phyloP scores from a whole-genome alignment of 805 yeast genomes.

The Saccharomycopsis sp. region DNA sequence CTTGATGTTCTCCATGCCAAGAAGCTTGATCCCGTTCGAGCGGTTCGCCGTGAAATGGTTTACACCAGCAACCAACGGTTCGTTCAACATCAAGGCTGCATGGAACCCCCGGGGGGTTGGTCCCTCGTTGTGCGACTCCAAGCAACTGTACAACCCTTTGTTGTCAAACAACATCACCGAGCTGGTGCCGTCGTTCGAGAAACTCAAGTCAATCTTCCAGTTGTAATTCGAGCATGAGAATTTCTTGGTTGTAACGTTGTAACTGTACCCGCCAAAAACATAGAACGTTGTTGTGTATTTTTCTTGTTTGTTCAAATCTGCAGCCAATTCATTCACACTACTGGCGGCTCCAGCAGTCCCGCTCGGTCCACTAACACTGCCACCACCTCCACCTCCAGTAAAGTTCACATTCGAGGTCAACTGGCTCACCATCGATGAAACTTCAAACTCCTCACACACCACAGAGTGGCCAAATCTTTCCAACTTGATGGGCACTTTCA shows the following conservation, averaged over 20 bases:
- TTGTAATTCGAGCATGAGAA: slow-evolving; percentile 13
- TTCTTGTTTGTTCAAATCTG: background rate
- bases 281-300: background rate
- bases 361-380: too few species aligned
- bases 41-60: slow-evolving; percentile 1
- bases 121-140: slow-evolving; percentile 12
- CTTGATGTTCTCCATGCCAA: background rate
- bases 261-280: slow-evolving; percentile 14
- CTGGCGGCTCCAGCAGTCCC: background rate
- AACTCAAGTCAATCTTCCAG: slow-evolving; percentile 13
- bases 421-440: background rate
- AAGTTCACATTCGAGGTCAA: background rate
- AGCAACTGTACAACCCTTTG: slow-evolving; percentile 5
- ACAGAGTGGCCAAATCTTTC: slow-evolving; percentile 17
- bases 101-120: slow-evolving; percentile 18
- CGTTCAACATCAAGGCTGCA: slow-evolving; percentile 11
- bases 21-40: background rate
- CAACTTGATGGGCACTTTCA: slow-evolving; percentile 9
- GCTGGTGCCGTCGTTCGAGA: background rate
- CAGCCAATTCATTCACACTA: background rate
- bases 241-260: slow-evolving; percentile 2
- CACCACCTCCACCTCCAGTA: too few species aligned
- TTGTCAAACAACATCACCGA: slow-evolving; percentile 3
- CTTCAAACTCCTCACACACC: slow-evolving; percentile 6
- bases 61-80: background rate